Evolutionary conservation across 2,329 filamentous ascomycete genomes (phyloP), one percentile per base, ranked within the genome.

Genomic region (Corynespora cassiicola): DNA sequence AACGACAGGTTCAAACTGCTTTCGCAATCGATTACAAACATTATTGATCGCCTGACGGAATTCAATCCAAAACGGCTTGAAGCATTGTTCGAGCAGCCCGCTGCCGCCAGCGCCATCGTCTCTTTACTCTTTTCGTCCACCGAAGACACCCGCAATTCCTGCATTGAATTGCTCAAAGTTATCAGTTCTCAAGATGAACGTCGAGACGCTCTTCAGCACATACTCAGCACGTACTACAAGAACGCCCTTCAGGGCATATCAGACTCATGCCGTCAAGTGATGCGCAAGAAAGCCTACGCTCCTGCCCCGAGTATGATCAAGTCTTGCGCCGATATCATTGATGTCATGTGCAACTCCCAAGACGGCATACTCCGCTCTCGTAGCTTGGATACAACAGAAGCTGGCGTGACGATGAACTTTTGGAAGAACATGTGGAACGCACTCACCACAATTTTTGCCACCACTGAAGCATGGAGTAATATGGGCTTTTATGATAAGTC

Each of bases 361-460:
- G 76, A 79, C 42, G 79, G 82, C 46, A 71, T 85, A 39, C 71
- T 88, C n/a, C 75, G 83, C 41, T 79, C 77, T 31, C 72, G 72
- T 39, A 69, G 76, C 39, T 66, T 90, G 18, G 79, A 81, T 18
- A 64, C 74, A 2, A 78, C 77, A 40, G 86, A 92, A 50, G 77
- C 80, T 9, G 75, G 80, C 22, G 81, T 84, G 3, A 77, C 95
- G 10, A 78, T 87, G 58, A 80, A 79, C 22, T 89, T 95, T 72
- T 99, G 95, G 95, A 80, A 83, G 44, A 81, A 82, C 39, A 81
- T 91, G 53, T 99, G 95, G 95, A 79, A 81, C 39, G 85, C 84
- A 29, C 77, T 97, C 27, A 86, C 85, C 26, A 85, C 86, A 39
- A 88, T 92, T 11, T 96, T 96, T 58, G 77, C 83, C 26, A 84